Conservation (phyloP, 2,329 filamentous ascomycete genomes). For the Onygenales sp. region DNA sequence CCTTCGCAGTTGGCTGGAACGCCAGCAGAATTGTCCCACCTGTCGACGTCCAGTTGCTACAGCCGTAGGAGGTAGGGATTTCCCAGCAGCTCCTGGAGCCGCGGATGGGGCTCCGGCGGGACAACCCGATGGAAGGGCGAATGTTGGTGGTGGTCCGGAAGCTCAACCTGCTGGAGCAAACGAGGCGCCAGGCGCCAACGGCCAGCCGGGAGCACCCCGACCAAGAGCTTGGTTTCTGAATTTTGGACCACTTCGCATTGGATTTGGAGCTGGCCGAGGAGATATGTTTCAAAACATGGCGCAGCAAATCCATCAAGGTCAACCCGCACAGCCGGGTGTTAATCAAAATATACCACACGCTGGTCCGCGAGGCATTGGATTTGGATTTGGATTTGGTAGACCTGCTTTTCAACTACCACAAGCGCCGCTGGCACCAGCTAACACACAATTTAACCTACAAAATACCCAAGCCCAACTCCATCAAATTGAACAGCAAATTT, state of each 20-base stretch:
- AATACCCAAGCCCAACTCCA: constrained; percentile 50
- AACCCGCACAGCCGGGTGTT: constrained; percentile 24
- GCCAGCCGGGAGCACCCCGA: constrained; percentile 25
- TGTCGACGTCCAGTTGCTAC: constrained; percentile 74
- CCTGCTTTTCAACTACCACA: constrained; percentile 15
- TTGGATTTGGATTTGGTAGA: constrained; percentile 33
- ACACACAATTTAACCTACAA: constrained; percentile 12
- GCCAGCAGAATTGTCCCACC: constrained; percentile 94
- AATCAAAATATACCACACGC: constrained; percentile 9
- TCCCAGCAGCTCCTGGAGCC: constrained; percentile 16
- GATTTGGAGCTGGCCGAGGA: constrained; percentile 53
- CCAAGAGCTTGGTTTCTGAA: constrained; percentile 56
- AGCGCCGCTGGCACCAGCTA: constrained; percentile 2
- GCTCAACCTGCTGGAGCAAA: constrained; percentile 22
- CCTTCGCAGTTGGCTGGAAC: constrained; percentile 91
- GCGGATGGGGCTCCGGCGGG: neutral
- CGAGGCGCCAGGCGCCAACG: constrained; percentile 30
- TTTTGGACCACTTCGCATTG: constrained; percentile 64
- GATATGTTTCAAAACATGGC: constrained; percentile 58
- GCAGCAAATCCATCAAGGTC: constrained; percentile 49
- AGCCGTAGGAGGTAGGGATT: constrained; percentile 21
- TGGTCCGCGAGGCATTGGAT: constrained; percentile 29
- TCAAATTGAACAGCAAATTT: constrained; percentile 58
- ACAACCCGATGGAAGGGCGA: neutral
- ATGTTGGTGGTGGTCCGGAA: constrained; percentile 10